Conservation (phyloP, 768 basidiomycete genomes). For the Pleurotus tuber-regium region DNA sequence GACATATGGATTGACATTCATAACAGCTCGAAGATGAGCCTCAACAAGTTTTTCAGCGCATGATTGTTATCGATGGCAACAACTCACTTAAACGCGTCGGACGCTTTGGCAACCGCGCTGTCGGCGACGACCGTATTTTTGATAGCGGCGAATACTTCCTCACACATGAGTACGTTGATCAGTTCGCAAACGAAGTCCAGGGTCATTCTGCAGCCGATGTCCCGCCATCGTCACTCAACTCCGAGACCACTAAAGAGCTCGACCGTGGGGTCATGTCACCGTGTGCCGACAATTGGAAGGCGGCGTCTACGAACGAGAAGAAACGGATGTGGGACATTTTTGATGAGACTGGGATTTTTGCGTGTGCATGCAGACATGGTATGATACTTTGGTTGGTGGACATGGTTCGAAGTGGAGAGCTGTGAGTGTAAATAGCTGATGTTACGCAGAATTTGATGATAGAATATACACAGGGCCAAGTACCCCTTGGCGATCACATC, state of each 20-base stretch:
- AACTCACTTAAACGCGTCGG: constrained; percentile 13
- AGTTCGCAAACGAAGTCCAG: constrained; percentile 6
- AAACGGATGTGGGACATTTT: neutral
- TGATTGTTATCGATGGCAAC: constrained; percentile 17
- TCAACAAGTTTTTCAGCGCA: neutral
- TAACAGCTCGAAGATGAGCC: constrained; percentile 12
- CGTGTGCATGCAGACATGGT: neutral
- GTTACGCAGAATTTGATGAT: neutral
- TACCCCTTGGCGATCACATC: constrained; percentile 24
- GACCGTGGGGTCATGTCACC: neutral
- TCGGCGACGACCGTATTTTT: neutral
- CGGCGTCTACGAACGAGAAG: neutral
- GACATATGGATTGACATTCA: neutral
- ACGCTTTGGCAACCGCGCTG: neutral
- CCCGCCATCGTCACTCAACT: neutral
- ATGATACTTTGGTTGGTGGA: constrained; percentile 10
- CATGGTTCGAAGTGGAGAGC: constrained; percentile 11
- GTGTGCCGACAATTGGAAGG: constrained; percentile 10
- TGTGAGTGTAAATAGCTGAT: constrained; percentile 6
- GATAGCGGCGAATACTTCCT: neutral
- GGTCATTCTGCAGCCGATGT: too few relatives aligned
- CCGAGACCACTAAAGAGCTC: neutral
- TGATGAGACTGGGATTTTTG: constrained; percentile 12
- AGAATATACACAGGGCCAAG: constrained; percentile 21
- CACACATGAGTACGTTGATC: neutral